These are phyloP conservation scores for Alternaria sp. DNA, from an alignment of 2,329 filamentous ascomycete species.

Conservation along the genomic window DNA sequence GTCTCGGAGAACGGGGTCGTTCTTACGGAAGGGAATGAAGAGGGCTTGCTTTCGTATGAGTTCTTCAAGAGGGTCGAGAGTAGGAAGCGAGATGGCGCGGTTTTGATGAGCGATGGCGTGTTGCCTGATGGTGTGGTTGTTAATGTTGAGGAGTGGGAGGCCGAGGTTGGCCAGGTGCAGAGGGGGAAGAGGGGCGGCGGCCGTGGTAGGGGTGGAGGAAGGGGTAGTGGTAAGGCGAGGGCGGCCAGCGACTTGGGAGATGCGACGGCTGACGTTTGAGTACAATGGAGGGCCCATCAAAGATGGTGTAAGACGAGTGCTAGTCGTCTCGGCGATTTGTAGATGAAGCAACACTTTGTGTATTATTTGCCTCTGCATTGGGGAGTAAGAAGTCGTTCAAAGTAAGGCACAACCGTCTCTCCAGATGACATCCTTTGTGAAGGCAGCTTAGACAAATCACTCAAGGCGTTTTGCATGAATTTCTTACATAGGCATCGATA, in stretches of 20 bases:
- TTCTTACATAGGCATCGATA: too few species aligned
- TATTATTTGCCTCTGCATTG: background rate
- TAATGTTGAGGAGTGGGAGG: conserved; percentile 50
- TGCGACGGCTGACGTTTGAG: conserved; percentile 31
- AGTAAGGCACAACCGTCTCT: background rate
- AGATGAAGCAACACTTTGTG: background rate
- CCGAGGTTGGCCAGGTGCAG: conserved; percentile 34
- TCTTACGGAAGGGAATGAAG: conserved; percentile 59
- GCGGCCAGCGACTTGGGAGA: conserved; percentile 37
- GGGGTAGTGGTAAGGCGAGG: conserved; percentile 35
- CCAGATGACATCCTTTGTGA: background rate
- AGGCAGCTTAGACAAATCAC: background rate
- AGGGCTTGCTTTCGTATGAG: conserved; percentile 47
- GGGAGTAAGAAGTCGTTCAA: background rate
- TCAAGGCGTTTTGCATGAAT: too few species aligned
- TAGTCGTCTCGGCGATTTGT: background rate
- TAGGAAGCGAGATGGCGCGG: conserved; percentile 65
- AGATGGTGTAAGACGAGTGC: background rate
- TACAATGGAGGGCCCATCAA: too few species aligned
- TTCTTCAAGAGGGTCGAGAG: conserved; percentile 78
- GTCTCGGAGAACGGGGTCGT: conserved; percentile 61
- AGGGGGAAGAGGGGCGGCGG: conserved; percentile 36
- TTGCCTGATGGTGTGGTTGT: conserved; percentile 55
- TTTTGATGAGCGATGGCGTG: conserved; percentile 75
- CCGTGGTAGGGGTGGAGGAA: conserved; percentile 33